Evolutionary conservation across 768 basidiomycete species (phyloP).

Genomic region (Mycena galericulata): DNA sequence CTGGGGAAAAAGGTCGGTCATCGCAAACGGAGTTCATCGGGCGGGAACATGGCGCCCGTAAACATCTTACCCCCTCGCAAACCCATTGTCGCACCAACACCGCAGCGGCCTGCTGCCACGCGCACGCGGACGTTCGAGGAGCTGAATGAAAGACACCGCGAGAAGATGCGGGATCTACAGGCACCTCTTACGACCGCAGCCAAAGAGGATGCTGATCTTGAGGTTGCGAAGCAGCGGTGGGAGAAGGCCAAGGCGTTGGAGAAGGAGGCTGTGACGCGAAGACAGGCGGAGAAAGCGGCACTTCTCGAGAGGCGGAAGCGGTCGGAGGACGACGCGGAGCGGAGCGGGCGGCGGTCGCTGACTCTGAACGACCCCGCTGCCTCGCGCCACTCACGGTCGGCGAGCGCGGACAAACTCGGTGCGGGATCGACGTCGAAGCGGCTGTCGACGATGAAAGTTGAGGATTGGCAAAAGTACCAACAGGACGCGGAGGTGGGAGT

Average conservation of each 20-base stretch:
- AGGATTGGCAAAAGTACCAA: conserved; percentile 87
- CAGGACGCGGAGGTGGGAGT: conserved; percentile 53
- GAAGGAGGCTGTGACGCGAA: conserved; percentile 76
- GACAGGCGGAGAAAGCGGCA: conserved; percentile 78
- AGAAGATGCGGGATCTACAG: conserved; percentile 87
- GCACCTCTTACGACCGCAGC: conserved; percentile 85
- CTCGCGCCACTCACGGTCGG: conserved; percentile 61
- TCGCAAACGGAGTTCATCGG: conserved; percentile 43
- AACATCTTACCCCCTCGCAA: conserved; percentile 63
- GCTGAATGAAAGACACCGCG: conserved; percentile 85
- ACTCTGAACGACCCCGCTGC: conserved; percentile 47
- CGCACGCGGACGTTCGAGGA: conserved; percentile 89
- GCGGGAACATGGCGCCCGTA: conserved; percentile 50
- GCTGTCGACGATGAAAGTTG: conserved; percentile 82
- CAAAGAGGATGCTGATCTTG: conserved; percentile 80
- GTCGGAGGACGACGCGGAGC: conserved; percentile 54
- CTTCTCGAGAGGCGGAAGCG: conserved; percentile 66
- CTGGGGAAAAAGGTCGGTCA: conserved; percentile 47
- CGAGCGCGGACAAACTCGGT: conserved; percentile 71
- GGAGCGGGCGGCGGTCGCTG: conserved; percentile 45
- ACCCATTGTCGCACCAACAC: conserved; percentile 56
- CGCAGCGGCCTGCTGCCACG: conserved; percentile 59
- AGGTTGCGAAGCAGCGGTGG: conserved; percentile 85
- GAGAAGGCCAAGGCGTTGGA: conserved; percentile 81
- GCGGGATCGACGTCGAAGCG: conserved; percentile 65